Percentiles rank a stretch among this genome's conserved stretches.
These are phyloP conservation scores for Teratosphaeria zuluensis DNA, from an alignment of 2,329 filamentous ascomycete species.

Conservation along the genomic window DNA sequence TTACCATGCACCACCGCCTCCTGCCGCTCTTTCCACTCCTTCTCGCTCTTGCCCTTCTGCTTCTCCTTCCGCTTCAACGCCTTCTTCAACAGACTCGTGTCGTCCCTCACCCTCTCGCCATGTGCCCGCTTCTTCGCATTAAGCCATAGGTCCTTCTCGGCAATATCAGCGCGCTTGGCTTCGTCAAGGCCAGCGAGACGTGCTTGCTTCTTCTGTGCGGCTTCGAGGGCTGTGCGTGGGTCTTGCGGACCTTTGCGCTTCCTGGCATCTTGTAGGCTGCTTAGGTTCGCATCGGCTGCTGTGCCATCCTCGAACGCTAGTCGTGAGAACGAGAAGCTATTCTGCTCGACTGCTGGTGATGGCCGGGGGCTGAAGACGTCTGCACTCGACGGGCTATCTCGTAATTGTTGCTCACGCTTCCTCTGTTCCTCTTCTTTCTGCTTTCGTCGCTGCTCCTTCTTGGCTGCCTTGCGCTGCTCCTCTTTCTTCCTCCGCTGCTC, in stretches of 20 bases:
- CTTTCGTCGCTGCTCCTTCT: constrained; percentile 70
- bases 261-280: constrained; percentile 48
- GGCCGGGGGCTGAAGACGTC: constrained; percentile 42
- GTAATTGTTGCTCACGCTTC: constrained; percentile 44
- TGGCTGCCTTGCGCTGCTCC: constrained; percentile 74
- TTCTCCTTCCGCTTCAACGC: constrained; percentile 87
- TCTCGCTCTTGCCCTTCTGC: constrained; percentile 28
- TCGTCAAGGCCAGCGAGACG: constrained; percentile 66
- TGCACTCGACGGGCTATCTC: constrained; percentile 44
- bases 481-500: constrained; percentile 82
- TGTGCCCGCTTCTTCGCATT: constrained; percentile 81
- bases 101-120: constrained; percentile 81
- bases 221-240: constrained; percentile 73
- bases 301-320: constrained; percentile 86
- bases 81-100: constrained; percentile 82
- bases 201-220: constrained; percentile 76
- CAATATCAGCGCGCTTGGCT: constrained; percentile 72
- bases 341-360: constrained; percentile 23
- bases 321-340: constrained; percentile 79
- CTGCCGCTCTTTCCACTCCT: constrained; percentile 34
- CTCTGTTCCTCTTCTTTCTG: constrained; percentile 71
- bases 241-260: constrained; percentile 80
- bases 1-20: constrained; percentile 38
- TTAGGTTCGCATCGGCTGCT: constrained; percentile 62
- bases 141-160: constrained; percentile 91